Base-by-base conservation (phyloP, 169 alveolate genomes). In the Plasmodium billcollinsi region DNA sequence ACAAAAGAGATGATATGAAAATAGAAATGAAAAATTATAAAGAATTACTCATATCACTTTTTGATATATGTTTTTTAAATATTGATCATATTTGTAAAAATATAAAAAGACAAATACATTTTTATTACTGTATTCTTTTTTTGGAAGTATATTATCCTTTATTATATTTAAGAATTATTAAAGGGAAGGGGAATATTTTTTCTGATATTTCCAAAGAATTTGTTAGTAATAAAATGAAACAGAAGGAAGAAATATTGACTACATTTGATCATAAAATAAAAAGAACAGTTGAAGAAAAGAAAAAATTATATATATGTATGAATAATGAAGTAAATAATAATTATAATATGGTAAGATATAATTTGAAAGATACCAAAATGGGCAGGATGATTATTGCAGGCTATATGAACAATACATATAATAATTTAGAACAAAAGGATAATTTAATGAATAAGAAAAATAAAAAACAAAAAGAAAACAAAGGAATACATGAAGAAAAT, bases 61-160 rank as follows among this genome's bases (percentile, higher is more conserved):
- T 83, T 56, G 65, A 83, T 58, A 69, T 83, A 56, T 83, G 80
- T 47, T 69, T 83, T 63, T 43, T 56, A 18, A 83, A 83, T n/a
- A 63, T 83, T 5, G 85, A 83, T 83, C 69, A 70, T 26, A 83
- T 83, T 83, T 83, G 69, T 69, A 83, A 83, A 29, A 83, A 83
- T 67, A 56, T 69, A 73, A 83, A 83, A 43, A 83, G 26, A 7
- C 83, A 83, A 69, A 63, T 83, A 43, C 74, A 54, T 24, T 83
- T 83, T 69, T 83, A 83, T 29, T 83, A 61, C 63, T 83, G 85
- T 15, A 12, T 83, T 39, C 18, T 83, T 54, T 83, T 83, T 49
- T 69, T 83, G 91, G 91, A 83, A 47, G 21, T 83, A 50, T 63
- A 83, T 72, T 67, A 67, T 39, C 91, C 91, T 21, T 11, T 83